Evolutionary conservation across 2,329 filamentous ascomycete species (phyloP).

Genomic region (Ascochyta fabae): DNA sequence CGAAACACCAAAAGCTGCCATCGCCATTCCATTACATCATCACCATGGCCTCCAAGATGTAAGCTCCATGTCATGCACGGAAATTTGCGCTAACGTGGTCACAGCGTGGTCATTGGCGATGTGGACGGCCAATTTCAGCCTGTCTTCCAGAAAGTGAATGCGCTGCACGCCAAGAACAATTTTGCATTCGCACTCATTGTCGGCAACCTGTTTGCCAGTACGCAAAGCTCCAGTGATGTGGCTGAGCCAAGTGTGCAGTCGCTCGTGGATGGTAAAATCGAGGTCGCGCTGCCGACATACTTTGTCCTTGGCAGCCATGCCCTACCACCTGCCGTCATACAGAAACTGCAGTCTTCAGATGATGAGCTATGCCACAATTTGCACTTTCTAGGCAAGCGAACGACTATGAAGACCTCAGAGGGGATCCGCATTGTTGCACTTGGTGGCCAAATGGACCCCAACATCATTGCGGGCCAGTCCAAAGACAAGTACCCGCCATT

Average conservation of each 20-base stretch:
- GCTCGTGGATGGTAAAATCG: conserved; percentile 74
- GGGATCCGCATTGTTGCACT: conserved; percentile 87
- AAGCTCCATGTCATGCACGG: not conserved
- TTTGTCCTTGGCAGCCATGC: conserved; percentile 79
- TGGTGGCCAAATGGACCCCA: conserved; percentile 73
- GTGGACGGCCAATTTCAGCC: conserved; percentile 78
- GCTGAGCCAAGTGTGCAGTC: conserved; percentile 65
- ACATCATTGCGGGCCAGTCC: conserved; percentile 66
- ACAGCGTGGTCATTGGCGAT: conserved; percentile 80
- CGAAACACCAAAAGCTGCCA: conserved; percentile 7
- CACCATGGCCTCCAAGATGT: conserved; percentile 65
- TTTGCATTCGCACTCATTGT: conserved; percentile 86
- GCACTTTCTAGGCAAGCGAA: conserved; percentile 83
- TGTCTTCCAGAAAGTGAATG: conserved; percentile 79
- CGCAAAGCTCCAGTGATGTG: conserved; percentile 53
- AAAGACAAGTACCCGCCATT: conserved; percentile 77
- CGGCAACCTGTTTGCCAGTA: conserved; percentile 78
- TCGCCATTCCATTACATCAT: conserved; percentile 1
- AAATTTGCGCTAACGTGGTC: conserved; percentile 14
- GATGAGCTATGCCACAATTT: conserved; percentile 85
- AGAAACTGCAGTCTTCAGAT: conserved; percentile 74
- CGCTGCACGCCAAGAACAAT: conserved; percentile 83
- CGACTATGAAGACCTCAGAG: conserved; percentile 86
- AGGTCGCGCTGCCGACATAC: conserved; percentile 83
- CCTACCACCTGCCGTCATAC: conserved; percentile 73